A percentile compares a stretch with the other conserved stretches of the same genome.
These are phyloP conservation scores for Coelastrella sp. DNA, from an alignment of 139 green algal species.

Conservation along the genomic window DNA sequence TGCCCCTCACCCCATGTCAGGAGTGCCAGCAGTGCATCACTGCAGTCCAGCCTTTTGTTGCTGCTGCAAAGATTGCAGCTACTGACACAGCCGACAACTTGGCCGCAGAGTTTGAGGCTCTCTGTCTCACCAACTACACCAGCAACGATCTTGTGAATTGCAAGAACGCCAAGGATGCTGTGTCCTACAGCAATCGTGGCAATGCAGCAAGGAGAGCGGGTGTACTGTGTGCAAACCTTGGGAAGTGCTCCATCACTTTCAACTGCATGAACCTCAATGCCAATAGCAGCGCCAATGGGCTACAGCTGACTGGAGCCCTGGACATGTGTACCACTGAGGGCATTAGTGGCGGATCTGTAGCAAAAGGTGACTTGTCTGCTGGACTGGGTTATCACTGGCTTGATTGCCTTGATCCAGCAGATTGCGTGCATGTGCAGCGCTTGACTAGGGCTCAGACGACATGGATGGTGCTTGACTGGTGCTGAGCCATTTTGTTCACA, in stretches of 20 bases:
- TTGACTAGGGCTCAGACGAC: too few species aligned
- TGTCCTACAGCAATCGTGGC: not conserved
- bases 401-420: not conserved
- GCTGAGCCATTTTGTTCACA: not conserved
- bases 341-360: not conserved
- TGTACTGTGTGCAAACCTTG: not conserved
- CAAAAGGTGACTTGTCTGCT: not conserved
- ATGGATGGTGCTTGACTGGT: not conserved
- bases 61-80: not conserved
- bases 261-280: not conserved
- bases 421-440: not conserved
- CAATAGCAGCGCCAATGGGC: not conserved
- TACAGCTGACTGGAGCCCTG: not conserved
- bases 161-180: not conserved
- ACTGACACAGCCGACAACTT: not conserved
- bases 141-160: not conserved
- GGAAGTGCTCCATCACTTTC: not conserved
- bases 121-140: not conserved
- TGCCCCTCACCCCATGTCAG: not conserved
- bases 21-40: not conserved
- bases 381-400: not conserved
- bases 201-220: conserved; percentile 4
- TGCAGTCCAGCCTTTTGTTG: not conserved
- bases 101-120: not conserved
- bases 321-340: not conserved